phyloP scores from a whole-genome alignment of 805 yeast genomes.

The Suhomyces faveliae region DNA sequence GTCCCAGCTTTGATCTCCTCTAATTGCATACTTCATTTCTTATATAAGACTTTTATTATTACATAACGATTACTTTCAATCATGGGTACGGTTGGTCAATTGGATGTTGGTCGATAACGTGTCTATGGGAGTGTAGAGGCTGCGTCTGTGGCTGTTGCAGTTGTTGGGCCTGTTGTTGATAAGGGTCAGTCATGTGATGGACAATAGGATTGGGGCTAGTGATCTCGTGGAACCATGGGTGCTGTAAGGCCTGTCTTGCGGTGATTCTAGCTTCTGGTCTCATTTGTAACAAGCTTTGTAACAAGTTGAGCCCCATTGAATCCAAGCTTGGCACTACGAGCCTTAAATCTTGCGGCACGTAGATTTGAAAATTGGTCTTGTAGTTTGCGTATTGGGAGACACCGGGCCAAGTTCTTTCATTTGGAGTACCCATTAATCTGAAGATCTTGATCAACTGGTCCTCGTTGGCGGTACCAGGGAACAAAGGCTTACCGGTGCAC shows the following conservation, averaged over 20 bases:
- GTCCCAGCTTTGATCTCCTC: conserved; percentile 7
- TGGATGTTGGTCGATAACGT: conserved; percentile 12
- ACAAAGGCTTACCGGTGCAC: conserved; percentile 96
- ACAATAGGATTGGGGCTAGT: conserved; percentile 40
- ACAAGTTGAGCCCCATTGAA: conserved; percentile 63
- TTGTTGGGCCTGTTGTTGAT: conserved; percentile 21
- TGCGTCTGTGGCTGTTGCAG: conserved; percentile 20
- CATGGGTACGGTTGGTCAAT: conserved; percentile 8
- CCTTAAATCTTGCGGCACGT: conserved; percentile 83
- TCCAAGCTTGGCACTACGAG: conserved; percentile 68
- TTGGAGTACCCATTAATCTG: conserved; percentile 94
- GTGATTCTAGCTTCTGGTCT: conserved; percentile 60
- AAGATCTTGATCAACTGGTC: conserved; percentile 92
- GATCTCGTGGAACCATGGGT: conserved; percentile 82
- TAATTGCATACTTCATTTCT: conserved; percentile 1
- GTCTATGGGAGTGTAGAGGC: conserved; percentile 12
- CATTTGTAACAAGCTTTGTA: conserved; percentile 59
- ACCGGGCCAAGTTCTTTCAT: conserved; percentile 97
- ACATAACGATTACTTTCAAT: background rate
- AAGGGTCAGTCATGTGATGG: conserved; percentile 34
- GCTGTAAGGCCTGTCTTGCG: conserved; percentile 61
- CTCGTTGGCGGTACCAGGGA: conserved; percentile 95
- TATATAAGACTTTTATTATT: background rate
- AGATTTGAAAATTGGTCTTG: conserved; percentile 78
- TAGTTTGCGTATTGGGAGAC: conserved; percentile 86